Base-by-base conservation (phyloP, 768 basidiomycete species). In the Russula griseocarnosa region DNA sequence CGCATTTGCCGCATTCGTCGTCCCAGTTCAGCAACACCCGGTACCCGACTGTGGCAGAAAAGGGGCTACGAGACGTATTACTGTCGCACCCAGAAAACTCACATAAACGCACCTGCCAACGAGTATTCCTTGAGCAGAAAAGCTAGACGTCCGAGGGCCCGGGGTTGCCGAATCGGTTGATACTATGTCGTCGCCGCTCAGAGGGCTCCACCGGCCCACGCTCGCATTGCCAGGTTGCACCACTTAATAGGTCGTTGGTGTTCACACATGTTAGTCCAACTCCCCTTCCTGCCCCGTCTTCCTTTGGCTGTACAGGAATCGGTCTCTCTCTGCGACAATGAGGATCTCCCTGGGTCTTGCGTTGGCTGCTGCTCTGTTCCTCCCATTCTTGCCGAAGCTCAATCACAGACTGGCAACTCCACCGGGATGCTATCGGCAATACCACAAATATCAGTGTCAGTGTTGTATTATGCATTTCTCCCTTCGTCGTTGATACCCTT, bases 331-430 rank as follows among this genome's bases (percentile, higher is more conserved):
- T 30, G 13, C 38, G 26, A 59, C 51, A 61, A 76, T 74, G 72
- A 74, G 76, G 71, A 75, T 77, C 68, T 66, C 70, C 61, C 55
- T n/a, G n/a, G n/a, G n/a, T n/a, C n/a, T 70, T 46, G 55, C 73
- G 16, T 47, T 71, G 57, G 60, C 73, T 61, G 63, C 71, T 59
- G 56, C 56, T 24, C 44, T 74, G 49, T 69, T 78, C 55, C 75
- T 70, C 53, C 52, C 71, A 71, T 70, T 58, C 67, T 78, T 24
- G 78, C 69, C 44, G 71, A 70, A 54, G 80, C 80, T 10, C 82
- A 82, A 67, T 30, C 28, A 30, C 28, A 30, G 5, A 30, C 28
- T 30, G 28, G 28, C 28, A 30, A 30, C 28, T 30, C 28, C 28
- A 30, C 28, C 28, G 28, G 28, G 28, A 30, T 5, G 5, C 5